Evolutionary conservation across 2,329 filamentous ascomycete genomes (phyloP).

Genomic region (Aspergillus alliaceus): DNA sequence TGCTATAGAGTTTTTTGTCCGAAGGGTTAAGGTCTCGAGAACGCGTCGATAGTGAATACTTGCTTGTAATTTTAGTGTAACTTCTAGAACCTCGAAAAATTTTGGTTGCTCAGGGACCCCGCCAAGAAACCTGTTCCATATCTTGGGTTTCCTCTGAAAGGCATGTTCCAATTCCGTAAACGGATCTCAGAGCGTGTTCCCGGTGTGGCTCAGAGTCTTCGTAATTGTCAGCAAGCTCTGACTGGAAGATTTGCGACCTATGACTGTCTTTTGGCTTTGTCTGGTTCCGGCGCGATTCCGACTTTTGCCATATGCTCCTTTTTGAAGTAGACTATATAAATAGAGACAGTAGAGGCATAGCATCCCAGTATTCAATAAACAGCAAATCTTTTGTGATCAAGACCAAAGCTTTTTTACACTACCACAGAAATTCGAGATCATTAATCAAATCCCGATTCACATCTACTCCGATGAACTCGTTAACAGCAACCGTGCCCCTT

Average conservation of each 20-base stretch:
- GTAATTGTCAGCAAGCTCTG: neutral
- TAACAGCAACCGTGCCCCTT: conserved; percentile 27
- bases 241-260: neutral
- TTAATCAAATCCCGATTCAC: neutral
- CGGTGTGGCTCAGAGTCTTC: neutral
- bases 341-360: neutral
- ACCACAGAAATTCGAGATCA: neutral
- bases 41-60: neutral
- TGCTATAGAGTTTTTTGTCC: neutral
- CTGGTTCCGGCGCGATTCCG: conserved; percentile 13
- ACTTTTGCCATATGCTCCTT: conserved; percentile 18
- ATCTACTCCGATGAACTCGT: conserved; percentile 28
- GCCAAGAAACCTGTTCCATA: neutral
- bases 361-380: neutral
- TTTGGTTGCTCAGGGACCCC: neutral
- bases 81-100: conserved; percentile 1
- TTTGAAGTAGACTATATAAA: conserved; percentile 5
- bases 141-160: neutral
- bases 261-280: neutral
- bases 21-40: neutral
- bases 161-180: neutral
- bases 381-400: neutral
- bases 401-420: neutral
- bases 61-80: conserved; percentile 7
- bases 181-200: neutral